Evolutionary conservation across 1,139 yeast species (phyloP), one percentile per base, ranked within the genome.

Genomic region (Saccharomyces hybrid): DNA sequence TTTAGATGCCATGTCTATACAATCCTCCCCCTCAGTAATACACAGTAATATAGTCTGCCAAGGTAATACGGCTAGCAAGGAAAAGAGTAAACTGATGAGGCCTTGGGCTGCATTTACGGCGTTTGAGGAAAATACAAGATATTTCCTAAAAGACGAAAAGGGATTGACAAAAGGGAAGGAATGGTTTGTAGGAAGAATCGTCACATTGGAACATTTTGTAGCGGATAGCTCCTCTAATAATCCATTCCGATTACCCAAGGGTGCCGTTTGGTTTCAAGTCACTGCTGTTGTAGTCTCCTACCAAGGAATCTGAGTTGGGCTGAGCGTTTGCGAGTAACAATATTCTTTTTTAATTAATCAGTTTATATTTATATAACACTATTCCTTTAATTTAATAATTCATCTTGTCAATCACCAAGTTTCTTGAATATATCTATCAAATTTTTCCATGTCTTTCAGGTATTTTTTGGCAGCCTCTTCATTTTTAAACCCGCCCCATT

Each of bases 401-500:
- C 24, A 8, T 16, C 9, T 12, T 5, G 19, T 16, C 27, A 2
- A n/a, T 58, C 55, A 91, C 98, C 98, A 91, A 0, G 96, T 90
- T 66, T 93, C 99, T 69, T 93, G 97, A 54, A 88, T 74, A 66
- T 88, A 91, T 60, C 91, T 74, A 6, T 85, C 83, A 6, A 68
- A 66, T 58, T 78, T 79, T 64, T 91, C 97, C 81, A 91, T 77
- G 2, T 70, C 71, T 38, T 78, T 62, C 46, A 90, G 68, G 60
- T 76, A 81, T 31, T 68, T 62, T 42, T 77, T 78, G 0, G 91
- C 86, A 12, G 75, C 75, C 1, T 73, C 76, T 1, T 75, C 78
- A 11, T 72, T 66, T 24, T 60, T 64, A 58, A 73, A 67, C 6
- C 57, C 57, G 3, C 76, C 77, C 52, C 70, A 67, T 58, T 79